A percentile compares a stretch with the other conserved stretches of the same genome.
These are phyloP conservation scores for Scheffersomyces lignicola DNA, from an alignment of 1,139 yeast genomes.

Conservation along the genomic window DNA sequence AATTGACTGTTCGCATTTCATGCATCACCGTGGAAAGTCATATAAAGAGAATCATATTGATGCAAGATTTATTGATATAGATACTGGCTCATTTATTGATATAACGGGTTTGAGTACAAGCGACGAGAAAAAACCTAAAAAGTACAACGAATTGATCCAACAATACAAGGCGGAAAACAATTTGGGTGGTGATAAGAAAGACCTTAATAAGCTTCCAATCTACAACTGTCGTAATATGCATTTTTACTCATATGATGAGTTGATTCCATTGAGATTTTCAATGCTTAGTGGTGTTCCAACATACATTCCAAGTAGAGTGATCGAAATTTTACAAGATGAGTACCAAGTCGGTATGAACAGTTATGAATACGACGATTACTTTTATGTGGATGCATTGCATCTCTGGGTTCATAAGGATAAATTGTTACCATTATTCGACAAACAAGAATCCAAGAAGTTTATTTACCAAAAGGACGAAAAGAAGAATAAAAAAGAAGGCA, in stretches of 20 bases:
- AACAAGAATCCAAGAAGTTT: constrained; percentile 12
- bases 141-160: constrained; percentile 12
- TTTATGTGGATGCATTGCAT: constrained; percentile 22
- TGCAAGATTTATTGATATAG: constrained; percentile 38
- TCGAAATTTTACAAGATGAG: constrained; percentile 27
- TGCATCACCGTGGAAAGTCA: constrained; percentile 29
- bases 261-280: constrained; percentile 32
- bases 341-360: constrained; percentile 28
- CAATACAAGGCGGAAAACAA: too few relatives aligned
- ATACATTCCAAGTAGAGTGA: constrained; percentile 27
- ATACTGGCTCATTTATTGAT: constrained; percentile 37
- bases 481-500: constrained; percentile 7
- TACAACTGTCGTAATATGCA: constrained; percentile 35
- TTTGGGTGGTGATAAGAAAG: constrained; percentile 11
- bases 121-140: constrained; percentile 19
- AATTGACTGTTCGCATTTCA: constrained; percentile 30
- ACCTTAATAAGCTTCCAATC: constrained; percentile 19
- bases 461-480: constrained; percentile 7
- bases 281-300: constrained; percentile 36
- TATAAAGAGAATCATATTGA: constrained; percentile 33
- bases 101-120: constrained; percentile 34
- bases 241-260: constrained; percentile 34
- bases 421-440: constrained; percentile 18
- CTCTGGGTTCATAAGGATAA: constrained; percentile 27
- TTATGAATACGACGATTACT: constrained; percentile 20